Conservation (phyloP, 495 filamentous ascomycete species). For the Penicillium psychrofluorescens region DNA sequence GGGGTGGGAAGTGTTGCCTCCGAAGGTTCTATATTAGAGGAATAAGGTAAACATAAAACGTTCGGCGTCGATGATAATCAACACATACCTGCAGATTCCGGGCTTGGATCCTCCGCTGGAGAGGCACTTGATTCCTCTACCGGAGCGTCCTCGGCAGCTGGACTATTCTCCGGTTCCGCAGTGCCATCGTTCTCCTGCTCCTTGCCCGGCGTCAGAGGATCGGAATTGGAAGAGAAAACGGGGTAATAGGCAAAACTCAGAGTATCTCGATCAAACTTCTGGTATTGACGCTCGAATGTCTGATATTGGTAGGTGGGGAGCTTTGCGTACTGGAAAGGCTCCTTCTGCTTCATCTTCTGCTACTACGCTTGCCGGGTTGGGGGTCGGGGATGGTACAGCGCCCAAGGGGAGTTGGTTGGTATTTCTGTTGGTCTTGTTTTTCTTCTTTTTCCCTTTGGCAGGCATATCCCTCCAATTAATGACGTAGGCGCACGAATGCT, state of each 20-base stretch:
- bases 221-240: conserved; percentile 19
- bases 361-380: conserved; percentile 22
- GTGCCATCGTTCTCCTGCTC: conserved; percentile 30
- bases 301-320: conserved; percentile 35
- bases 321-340: conserved; percentile 35
- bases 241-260: conserved; percentile 28
- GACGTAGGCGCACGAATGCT: conserved; percentile 17
- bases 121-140: conserved; percentile 16
- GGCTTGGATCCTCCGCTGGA: conserved; percentile 14
- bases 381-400: conserved; percentile 16
- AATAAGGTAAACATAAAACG: too few relatives aligned
- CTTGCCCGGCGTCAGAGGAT: conserved; percentile 33
- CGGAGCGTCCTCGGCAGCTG: conserved; percentile 14
- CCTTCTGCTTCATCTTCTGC: conserved; percentile 23
- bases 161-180: conserved; percentile 17
- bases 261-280: conserved; percentile 32
- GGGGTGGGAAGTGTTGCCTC: conserved; percentile 10
- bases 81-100: conserved; percentile 25
- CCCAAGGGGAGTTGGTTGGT: conserved; percentile 19
- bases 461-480: conserved; percentile 31
- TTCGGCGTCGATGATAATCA: background rate
- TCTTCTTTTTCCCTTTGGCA: conserved; percentile 22
- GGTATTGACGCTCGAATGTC: conserved; percentile 29
- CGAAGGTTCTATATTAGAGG: conserved; percentile 12
- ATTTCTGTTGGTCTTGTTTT: conserved; percentile 30